Percentiles rank a stretch among this genome's conserved stretches.
phyloP scores from a whole-genome alignment of 495 filamentous ascomycete species.

The Niebla homalea region DNA sequence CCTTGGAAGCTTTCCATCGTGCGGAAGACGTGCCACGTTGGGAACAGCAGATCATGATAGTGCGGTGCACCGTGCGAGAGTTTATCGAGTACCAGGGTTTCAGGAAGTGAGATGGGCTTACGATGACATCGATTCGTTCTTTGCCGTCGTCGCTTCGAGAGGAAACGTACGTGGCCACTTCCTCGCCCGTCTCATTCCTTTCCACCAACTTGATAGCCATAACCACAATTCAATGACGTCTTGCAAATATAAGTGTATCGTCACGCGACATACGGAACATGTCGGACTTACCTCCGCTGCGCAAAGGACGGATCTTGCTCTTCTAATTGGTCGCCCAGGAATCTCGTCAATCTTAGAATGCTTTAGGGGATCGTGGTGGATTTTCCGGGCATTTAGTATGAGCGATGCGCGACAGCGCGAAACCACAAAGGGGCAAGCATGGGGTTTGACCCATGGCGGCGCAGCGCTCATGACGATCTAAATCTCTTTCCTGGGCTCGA shows the following conservation, averaged over 20 bases:
- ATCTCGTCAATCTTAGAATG: not conserved
- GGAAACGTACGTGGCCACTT: conserved; percentile 34
- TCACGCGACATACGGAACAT: not conserved
- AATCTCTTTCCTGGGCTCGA: too few relatives aligned
- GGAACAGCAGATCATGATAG: not conserved
- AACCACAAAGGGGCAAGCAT: too few relatives aligned
- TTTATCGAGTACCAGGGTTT: not conserved
- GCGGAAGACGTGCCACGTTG: not conserved
- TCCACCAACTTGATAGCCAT: conserved; percentile 21
- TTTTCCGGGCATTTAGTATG: too few relatives aligned
- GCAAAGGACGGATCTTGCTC: not conserved
- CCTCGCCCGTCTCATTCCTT: conserved; percentile 37
- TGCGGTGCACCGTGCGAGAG: not conserved
- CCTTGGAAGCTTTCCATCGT: too few relatives aligned
- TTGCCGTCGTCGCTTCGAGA: conserved; percentile 11
- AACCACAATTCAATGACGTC: not conserved
- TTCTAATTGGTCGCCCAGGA: not conserved
- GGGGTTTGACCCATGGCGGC: too few relatives aligned
- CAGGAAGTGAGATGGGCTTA: conserved; percentile 9
- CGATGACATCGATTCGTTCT: conserved; percentile 15
- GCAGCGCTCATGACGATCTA: too few relatives aligned
- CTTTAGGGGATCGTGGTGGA: too few relatives aligned
- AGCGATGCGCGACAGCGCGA: too few relatives aligned
- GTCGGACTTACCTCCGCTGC: not conserved
- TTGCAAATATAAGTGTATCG: not conserved